Base-by-base conservation (phyloP, 2,329 filamentous ascomycete genomes). In the Xylariales sp. region DNA sequence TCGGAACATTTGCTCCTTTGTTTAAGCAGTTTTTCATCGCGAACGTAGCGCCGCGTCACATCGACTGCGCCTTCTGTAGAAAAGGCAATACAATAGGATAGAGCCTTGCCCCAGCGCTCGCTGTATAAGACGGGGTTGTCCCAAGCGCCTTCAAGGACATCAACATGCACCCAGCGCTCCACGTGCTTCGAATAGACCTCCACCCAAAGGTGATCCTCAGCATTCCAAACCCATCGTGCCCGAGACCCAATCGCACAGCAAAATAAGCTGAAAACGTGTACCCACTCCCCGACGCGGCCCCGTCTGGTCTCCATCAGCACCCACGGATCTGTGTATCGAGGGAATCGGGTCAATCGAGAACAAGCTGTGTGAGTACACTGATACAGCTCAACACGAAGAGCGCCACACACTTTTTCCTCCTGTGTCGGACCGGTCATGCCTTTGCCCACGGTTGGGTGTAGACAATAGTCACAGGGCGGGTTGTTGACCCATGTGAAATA, bases 261-360 rank as follows among this genome's bases (percentile, higher is more conserved):
- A 12, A 57, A 46, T 8, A 57, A 18, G 28, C 54, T 46, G 41
- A 57, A 57, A 43, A 45, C 28, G 8, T 57, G 39, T n/a, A 57
- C 54, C 54, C 54, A 57, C 16, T 57, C 54, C 23, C 54, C 54
- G 14, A 57, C 54, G 1, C 54, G 54, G 28, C 54, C 54, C 23
- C 54, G 54, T n/a, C 54, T 32, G 36, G 54, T 57, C 39, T 45
- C 54, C 54, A 57, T 30, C 41, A 57, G 5, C 32, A 32, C n/a
- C 54, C 54, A 57, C 32, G 54, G 54, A 10, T 57, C 54, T 46
- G 54, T 28, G 39, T 57, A 57, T 57, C 54, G 54, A 32, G 54
- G 54, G 28, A 57, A 57, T 10, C 54, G 54, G 7, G 54, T 57
- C 3, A 46, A 28, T 14, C 23, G 36, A 46, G 54, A 32, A 34